phyloP scores from a whole-genome alignment of 805 yeast species.

The Yarrowia sp. region DNA sequence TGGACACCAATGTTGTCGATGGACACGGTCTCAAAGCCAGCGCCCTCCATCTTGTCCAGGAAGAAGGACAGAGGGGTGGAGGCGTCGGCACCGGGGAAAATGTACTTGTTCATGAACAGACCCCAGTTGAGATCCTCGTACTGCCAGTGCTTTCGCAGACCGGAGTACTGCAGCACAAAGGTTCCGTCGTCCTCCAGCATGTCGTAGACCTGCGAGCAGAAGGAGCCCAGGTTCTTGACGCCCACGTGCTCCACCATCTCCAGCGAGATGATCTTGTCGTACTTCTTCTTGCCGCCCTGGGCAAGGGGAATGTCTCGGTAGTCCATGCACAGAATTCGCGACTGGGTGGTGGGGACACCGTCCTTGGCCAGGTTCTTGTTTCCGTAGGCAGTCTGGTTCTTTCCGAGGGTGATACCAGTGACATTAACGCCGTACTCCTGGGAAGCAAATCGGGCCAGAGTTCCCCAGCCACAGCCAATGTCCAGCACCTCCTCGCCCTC shows the following conservation, averaged over 20 bases:
- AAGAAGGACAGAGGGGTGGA: constrained; percentile 91
- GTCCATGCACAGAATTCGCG: constrained; percentile 79
- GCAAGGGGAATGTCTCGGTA: constrained; percentile 89
- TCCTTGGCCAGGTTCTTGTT: constrained; percentile 70
- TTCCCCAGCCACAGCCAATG: constrained; percentile 97
- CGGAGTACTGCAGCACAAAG: constrained; percentile 87
- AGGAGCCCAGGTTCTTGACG: constrained; percentile 77
- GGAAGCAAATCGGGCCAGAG: constrained; percentile 84
- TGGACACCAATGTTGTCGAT: constrained; percentile 91
- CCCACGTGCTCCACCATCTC: constrained; percentile 99
- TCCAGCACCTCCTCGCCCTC: constrained; percentile 80
- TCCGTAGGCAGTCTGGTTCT: constrained; percentile 91
- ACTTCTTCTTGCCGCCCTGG: constrained; percentile 58
- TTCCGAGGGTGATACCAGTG: constrained; percentile 89
- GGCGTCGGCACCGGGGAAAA: constrained; percentile 98
- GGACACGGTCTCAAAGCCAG: constrained; percentile 84
- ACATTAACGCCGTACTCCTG: constrained; percentile 82
- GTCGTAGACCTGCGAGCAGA: constrained; percentile 80
- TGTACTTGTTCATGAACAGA: constrained; percentile 91
- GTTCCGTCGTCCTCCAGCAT: constrained; percentile 92
- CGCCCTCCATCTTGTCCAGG: constrained; percentile 73
- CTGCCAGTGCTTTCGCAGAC: constrained; percentile 91
- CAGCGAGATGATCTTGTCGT: constrained; percentile 86
- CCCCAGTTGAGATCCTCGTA: constrained; percentile 96
- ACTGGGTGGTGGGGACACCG: constrained; percentile 72